A percentile compares a stretch with the other conserved stretches of the same genome.
Evolutionary conservation across 805 yeast species (phyloP).

Genomic region (Saturnispora diversa): DNA sequence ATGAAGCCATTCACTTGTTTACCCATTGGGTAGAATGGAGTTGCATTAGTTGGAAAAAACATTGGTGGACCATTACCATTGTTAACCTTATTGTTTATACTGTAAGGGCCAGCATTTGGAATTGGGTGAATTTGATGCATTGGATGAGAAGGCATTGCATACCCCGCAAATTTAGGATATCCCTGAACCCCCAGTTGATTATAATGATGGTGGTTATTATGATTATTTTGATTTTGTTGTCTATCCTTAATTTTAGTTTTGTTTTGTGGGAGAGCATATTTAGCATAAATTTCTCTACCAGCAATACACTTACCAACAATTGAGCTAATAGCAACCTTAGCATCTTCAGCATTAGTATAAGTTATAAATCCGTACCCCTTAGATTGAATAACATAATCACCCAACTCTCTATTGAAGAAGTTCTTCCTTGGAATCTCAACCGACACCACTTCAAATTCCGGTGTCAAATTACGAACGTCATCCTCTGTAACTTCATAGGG

Average conservation of each 20-base stretch:
- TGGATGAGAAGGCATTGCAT: slow-evolving; percentile 8
- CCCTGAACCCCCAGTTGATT: slow-evolving; percentile 4
- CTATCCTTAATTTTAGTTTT: slow-evolving; percentile 12
- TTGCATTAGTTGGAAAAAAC: slow-evolving; percentile 1
- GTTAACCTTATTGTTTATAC: neutral
- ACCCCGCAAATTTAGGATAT: slow-evolving; percentile 5
- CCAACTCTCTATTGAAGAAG: slow-evolving; percentile 20
- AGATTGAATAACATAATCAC: slow-evolving; percentile 21
- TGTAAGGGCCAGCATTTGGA: neutral
- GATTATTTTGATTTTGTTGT: neutral
- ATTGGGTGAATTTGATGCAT: slow-evolving; percentile 1
- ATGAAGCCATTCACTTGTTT: neutral
- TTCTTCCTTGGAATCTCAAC: slow-evolving; percentile 29
- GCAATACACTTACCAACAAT: slow-evolving; percentile 26
- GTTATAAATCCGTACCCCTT: slow-evolving; percentile 44
- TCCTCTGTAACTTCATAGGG: slow-evolving; percentile 37
- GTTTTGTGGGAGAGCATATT: slow-evolving; percentile 41
- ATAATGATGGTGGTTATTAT: slow-evolving; percentile 4
- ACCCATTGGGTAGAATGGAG: slow-evolving; percentile 3
- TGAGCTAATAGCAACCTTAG: slow-evolving; percentile 49
- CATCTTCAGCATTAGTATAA: slow-evolving; percentile 52
- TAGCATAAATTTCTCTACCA: slow-evolving; percentile 40
- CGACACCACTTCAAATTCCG: slow-evolving; percentile 28
- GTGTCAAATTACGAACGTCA: slow-evolving; percentile 35
- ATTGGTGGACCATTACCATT: neutral